phyloP scores from a whole-genome alignment of 2,329 filamentous ascomycete genomes.

The Nemania abortiva region DNA sequence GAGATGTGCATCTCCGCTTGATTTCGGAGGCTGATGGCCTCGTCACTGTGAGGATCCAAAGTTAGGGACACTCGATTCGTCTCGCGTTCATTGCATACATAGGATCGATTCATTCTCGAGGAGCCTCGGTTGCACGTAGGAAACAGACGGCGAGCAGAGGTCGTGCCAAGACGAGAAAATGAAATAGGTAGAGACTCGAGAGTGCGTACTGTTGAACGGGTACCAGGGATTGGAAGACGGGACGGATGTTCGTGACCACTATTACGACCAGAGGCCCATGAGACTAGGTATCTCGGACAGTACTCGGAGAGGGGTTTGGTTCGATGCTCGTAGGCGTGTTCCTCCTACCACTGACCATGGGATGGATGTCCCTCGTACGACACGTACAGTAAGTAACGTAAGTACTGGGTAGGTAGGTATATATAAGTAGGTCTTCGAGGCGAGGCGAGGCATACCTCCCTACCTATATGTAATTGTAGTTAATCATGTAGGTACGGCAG shows the following conservation, averaged over 20 bases:
- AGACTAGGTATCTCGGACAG: no score
- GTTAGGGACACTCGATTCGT: conserved; percentile 11
- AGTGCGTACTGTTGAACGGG: conserved; percentile 19
- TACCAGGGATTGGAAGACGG: not conserved
- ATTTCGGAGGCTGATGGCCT: conserved; percentile 44
- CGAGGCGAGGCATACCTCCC: no score
- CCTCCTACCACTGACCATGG: no score
- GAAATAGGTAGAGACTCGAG: not conserved
- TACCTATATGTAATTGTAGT: no score
- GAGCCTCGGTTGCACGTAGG: not conserved
- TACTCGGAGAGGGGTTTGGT: no score
- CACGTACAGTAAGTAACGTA: no score
- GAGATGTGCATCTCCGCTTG: conserved; percentile 55
- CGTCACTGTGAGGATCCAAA: conserved; percentile 38
- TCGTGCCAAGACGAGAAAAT: not conserved
- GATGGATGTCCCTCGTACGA: no score
- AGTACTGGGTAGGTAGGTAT: no score
- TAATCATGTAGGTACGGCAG: no score
- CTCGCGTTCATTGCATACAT: not conserved
- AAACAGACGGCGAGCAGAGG: not conserved
- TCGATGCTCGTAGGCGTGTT: no score
- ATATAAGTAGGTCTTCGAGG: no score
- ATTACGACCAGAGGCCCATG: no score
- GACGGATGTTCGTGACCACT: not conserved
- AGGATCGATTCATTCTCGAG: not conserved